A percentile compares a stretch with the other conserved stretches of the same genome.
phyloP scores from a whole-genome alignment of 192 early-diverging fungal species.

The Coemansia sp. region DNA sequence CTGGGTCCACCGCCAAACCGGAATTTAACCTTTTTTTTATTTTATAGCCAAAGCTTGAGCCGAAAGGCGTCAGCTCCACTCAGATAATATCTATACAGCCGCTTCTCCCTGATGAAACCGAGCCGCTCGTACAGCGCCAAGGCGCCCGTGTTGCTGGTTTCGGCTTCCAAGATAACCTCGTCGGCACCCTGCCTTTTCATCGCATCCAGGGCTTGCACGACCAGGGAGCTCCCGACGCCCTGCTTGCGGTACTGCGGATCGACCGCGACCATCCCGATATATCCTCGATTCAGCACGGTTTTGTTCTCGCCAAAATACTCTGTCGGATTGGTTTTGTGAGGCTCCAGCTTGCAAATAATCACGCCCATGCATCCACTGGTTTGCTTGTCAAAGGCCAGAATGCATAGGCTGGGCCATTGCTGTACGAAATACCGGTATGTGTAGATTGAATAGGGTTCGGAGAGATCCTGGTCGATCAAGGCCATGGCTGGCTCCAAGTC shows the following conservation, averaged over 20 bases:
- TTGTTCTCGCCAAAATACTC: conserved; percentile 14
- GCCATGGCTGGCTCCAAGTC: conserved; percentile 74
- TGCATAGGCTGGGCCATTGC: conserved; percentile 86
- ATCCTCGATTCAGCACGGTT: conserved; percentile 62
- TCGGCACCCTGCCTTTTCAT: conserved; percentile 79
- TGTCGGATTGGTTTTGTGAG: conserved; percentile 30
- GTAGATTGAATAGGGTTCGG: conserved; percentile 96
- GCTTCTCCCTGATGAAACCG: conserved; percentile 92
- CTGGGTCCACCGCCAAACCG: conserved; percentile 62
- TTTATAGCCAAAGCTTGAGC: conserved; percentile 62
- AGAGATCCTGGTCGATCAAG: conserved; percentile 91
- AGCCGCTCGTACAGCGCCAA: conserved; percentile 83
- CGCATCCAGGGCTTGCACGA: conserved; percentile 64
- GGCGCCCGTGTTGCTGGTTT: conserved; percentile 80
- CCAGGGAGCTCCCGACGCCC: conserved; percentile 76
- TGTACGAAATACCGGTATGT: conserved; percentile 96
- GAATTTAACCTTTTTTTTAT: not conserved
- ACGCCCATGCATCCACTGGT: conserved; percentile 69
- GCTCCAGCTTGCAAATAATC: conserved; percentile 85
- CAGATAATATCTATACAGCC: conserved; percentile 87
- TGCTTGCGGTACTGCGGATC: conserved; percentile 72
- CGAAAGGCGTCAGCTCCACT: conserved; percentile 90
- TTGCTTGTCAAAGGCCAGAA: conserved; percentile 61
- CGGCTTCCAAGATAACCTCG: conserved; percentile 86
- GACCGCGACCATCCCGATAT: conserved; percentile 97